Percentiles rank a stretch among this genome's conserved stretches.
These are phyloP conservation scores for Odontarrhena argentea DNA, from an alignment of 345 rosid species.

Conservation along the genomic window DNA sequence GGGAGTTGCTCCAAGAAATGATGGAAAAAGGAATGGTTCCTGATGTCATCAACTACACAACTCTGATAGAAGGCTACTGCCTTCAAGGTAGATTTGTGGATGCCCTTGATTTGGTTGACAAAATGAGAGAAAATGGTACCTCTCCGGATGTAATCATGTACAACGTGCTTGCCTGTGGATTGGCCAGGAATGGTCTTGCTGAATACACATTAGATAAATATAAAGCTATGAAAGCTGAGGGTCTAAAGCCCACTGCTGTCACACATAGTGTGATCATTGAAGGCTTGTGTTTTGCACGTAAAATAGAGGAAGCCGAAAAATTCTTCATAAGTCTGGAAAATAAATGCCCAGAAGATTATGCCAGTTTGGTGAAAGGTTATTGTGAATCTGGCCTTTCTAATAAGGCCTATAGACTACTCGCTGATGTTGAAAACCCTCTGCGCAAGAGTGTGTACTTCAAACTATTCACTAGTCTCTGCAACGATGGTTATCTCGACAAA, in stretches of 20 bases:
- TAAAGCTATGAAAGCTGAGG: constrained; percentile 44
- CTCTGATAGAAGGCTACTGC: constrained; percentile 66
- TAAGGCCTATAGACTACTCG: constrained; percentile 51
- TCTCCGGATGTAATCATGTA: constrained; percentile 59
- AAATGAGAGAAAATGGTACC: constrained; percentile 54
- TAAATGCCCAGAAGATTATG: constrained; percentile 48
- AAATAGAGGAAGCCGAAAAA: constrained; percentile 61
- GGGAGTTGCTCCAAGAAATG: constrained; percentile 60
- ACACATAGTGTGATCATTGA: constrained; percentile 63
- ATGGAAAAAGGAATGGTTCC: constrained; percentile 47
- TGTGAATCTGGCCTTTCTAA: constrained; percentile 48
- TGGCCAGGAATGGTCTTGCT: constrained; percentile 55
- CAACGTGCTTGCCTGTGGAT: constrained; percentile 56
- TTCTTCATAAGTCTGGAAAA: constrained; percentile 47
- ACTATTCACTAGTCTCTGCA: constrained; percentile 52
- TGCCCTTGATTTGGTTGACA: constrained; percentile 54
- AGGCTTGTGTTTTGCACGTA: constrained; percentile 67
- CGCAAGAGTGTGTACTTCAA: constrained; percentile 52
- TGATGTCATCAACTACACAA: constrained; percentile 70
- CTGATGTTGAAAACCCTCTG: constrained; percentile 39
- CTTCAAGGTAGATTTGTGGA: constrained; percentile 47
- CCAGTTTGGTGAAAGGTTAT: constrained; percentile 66
- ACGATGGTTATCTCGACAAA: constrained; percentile 44
- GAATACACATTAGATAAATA: constrained; percentile 42
- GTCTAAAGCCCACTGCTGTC: constrained; percentile 50